Conservation (phyloP, 2,329 filamentous ascomycete genomes). For the Pestalotiopsis fici region DNA sequence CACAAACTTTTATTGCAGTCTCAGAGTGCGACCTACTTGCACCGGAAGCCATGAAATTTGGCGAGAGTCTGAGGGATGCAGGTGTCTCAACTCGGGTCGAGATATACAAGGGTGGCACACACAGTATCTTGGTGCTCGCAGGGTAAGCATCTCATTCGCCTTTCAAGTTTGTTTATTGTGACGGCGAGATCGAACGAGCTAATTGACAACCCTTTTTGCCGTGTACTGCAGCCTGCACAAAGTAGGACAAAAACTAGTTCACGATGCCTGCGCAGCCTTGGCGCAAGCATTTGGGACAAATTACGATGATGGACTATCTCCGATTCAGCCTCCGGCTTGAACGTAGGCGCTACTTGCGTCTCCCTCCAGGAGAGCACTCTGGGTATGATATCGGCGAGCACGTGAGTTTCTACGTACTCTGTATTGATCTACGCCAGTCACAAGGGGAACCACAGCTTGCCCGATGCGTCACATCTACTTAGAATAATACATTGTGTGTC, state of each 20-base stretch:
- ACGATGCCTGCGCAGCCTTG: constrained; percentile 3
- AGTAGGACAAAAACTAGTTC: background rate
- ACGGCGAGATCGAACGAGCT: background rate
- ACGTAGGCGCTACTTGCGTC: too few relatives aligned
- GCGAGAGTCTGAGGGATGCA: constrained; percentile 21
- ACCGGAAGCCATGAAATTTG: constrained; percentile 29
- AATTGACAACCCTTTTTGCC: background rate
- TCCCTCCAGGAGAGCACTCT: too few relatives aligned
- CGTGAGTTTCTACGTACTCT: too few relatives aligned
- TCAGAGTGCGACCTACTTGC: constrained; percentile 34
- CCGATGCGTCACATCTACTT: too few relatives aligned
- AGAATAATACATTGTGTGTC: too few relatives aligned
- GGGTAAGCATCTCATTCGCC: constrained; percentile 3
- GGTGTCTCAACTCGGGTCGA: constrained; percentile 10
- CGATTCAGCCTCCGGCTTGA: background rate
- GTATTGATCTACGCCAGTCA: too few relatives aligned
- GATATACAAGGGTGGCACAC: constrained; percentile 12
- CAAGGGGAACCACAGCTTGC: too few relatives aligned
- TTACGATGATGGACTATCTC: background rate
- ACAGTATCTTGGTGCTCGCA: constrained; percentile 10
- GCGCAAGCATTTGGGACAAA: background rate
- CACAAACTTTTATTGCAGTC: constrained; percentile 31
- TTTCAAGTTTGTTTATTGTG: background rate
- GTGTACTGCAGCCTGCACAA: background rate
- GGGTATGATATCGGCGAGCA: too few relatives aligned